Evolutionary conservation across 495 filamentous ascomycete genomes (phyloP).

Genomic region (Penicillium bovifimosum): DNA sequence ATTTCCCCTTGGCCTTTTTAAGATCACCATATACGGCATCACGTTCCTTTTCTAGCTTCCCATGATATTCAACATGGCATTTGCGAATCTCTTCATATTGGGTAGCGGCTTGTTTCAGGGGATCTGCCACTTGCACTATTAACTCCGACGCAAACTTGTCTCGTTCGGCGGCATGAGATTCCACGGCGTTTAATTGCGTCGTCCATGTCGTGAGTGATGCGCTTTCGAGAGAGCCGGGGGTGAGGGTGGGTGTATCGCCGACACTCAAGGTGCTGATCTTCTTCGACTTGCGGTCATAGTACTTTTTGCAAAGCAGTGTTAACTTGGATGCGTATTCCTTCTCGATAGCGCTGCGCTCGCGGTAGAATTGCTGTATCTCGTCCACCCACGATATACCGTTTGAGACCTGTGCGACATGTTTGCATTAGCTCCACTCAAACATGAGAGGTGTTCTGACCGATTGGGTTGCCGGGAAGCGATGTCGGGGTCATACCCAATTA

Average conservation of each 20-base stretch:
- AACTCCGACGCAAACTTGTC: slow-evolving; percentile 76
- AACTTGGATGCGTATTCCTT: slow-evolving; percentile 93
- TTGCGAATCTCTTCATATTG: slow-evolving; percentile 92
- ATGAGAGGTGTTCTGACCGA: slow-evolving; percentile 17
- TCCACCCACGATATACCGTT: slow-evolving; percentile 91
- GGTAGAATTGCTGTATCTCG: slow-evolving; percentile 95
- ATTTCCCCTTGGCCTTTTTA: slow-evolving; percentile 86
- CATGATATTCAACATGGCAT: slow-evolving; percentile 80
- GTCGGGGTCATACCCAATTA: slow-evolving; percentile 60
- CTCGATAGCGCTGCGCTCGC: slow-evolving; percentile 87
- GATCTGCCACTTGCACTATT: slow-evolving; percentile 72
- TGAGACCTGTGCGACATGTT: slow-evolving; percentile 49
- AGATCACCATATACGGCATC: slow-evolving; percentile 78
- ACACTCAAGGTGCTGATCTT: slow-evolving; percentile 87
- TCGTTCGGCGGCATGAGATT: slow-evolving; percentile 82
- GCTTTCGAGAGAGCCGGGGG: slow-evolving; percentile 91
- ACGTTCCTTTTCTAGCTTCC: slow-evolving; percentile 82
- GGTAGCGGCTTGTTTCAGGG: slow-evolving; percentile 61
- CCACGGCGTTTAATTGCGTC: slow-evolving; percentile 82
- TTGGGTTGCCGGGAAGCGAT: slow-evolving; percentile 16
- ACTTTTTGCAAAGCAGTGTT: slow-evolving; percentile 82
- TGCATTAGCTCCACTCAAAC: slow-evolving; percentile 26
- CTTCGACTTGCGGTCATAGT: slow-evolving; percentile 91
- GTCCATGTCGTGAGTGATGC: slow-evolving; percentile 96
- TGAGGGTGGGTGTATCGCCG: slow-evolving; percentile 87